A percentile compares a stretch with the other conserved stretches of the same genome.
Evolutionary conservation across 208 protist species (phyloP).

Genomic region (Trypanosoma congolense): DNA sequence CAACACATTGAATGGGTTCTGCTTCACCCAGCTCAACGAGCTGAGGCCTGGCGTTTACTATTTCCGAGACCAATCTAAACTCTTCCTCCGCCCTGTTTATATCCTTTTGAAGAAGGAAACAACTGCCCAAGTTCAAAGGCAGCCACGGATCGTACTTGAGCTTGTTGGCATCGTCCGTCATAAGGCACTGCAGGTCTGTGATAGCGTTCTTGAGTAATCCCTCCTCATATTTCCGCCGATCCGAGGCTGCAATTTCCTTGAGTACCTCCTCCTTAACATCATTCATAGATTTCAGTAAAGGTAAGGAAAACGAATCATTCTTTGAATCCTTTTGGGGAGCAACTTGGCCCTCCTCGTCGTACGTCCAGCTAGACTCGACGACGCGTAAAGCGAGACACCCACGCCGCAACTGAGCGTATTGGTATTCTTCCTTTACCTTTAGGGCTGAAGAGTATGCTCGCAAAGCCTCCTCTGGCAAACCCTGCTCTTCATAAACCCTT

Average conservation of each 20-base stretch:
- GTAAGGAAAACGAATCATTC: not conserved
- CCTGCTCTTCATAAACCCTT: conserved; percentile 82
- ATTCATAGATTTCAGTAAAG: conserved; percentile 15
- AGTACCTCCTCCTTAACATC: conserved; percentile 44
- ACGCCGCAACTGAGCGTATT: conserved; percentile 67
- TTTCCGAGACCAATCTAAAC: conserved; percentile 52
- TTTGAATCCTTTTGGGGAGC: not conserved
- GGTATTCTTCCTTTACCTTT: conserved; percentile 69
- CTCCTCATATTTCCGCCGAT: conserved; percentile 25
- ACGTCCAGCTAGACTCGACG: conserved; percentile 22
- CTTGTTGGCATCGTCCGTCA: conserved; percentile 23
- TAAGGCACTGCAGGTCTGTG: conserved; percentile 40
- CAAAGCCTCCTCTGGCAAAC: conserved; percentile 58
- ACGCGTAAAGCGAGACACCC: conserved; percentile 59
- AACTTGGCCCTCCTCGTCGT: conserved; percentile 3
- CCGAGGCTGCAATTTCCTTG: conserved; percentile 17
- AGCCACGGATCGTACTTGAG: conserved; percentile 45
- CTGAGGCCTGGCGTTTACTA: conserved; percentile 44
- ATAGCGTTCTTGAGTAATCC: conserved; percentile 32
- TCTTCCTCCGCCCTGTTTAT: conserved; percentile 60
- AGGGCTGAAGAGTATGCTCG: conserved; percentile 71
- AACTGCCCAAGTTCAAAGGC: conserved; percentile 67
- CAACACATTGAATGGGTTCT: conserved; percentile 55
- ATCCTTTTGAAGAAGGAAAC: conserved; percentile 49
- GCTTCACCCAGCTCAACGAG: conserved; percentile 59